Evolutionary conservation across 2,329 filamentous ascomycete genomes (phyloP), one percentile per base, ranked within the genome.

Genomic region (Fusarium continuum): DNA sequence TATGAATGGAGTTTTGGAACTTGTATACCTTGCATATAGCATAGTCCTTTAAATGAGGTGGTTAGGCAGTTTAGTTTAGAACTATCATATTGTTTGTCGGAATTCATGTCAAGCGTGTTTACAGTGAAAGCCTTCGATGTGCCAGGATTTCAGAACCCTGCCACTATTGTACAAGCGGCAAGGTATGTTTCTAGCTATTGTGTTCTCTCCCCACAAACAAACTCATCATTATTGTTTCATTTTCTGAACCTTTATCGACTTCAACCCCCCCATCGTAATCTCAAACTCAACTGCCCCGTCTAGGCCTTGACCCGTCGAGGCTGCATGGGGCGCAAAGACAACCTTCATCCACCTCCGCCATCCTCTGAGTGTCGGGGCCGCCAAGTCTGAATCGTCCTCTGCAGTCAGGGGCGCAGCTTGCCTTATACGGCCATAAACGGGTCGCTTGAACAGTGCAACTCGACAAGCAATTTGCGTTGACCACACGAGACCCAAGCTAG

Each of bases 401-500:
- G 73, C 73, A 25, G 70, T 73, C 20, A 70, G 68, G 28, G 78
- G 76, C 61, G 76, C 72, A 52, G 73, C 56, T 66, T 74, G 69
- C 62, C 73, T 70, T 73, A 73, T 61, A 47, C 74, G 63, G 4
- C 78, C 79, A 56, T 83, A 80, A 72, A 86, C 72, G 74, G 89
- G 87, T 43, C 87, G 80, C 71, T 93, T 93, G 71, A 93, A 87
- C 46, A 98, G 79, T 1, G 91, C 92, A 56, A 98, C 86, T 10
- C 94, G 89, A 68, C 88, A 89, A 2, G 91, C 87, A 43, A 97
- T 87, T 79, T 97, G 93, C 25, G 93, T 94, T 4, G 92, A 88
- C 94, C 94, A 98, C 10, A 96, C 90, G 8, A 97, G 82, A 1
- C 94, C 94, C 20, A 98, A 78, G 7, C 91, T 91, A 0, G 94